These are phyloP conservation scores for Solanum corneliomulleri DNA, from an alignment of 257 asterid genomes.

Conservation along the genomic window DNA sequence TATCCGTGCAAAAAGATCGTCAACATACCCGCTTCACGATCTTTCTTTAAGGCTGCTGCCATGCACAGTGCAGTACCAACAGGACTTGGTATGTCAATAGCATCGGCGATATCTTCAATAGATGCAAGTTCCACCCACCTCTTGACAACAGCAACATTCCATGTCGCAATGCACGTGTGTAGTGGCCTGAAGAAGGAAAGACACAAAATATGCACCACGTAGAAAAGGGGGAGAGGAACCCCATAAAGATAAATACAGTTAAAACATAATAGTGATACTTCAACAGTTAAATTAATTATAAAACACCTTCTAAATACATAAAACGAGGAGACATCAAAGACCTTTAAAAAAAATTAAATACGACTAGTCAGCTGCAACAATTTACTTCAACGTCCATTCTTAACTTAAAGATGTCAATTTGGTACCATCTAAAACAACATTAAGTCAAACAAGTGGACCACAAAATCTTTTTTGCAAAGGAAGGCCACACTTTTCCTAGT, in stretches of 20 bases:
- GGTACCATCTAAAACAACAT: not conserved
- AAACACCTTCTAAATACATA: not conserved
- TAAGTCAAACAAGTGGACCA: not conserved
- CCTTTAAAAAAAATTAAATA: not conserved
- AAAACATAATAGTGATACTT: not conserved
- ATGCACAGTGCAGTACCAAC: slow-evolving; percentile 93
- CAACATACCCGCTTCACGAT: slow-evolving; percentile 70
- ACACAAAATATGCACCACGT: not conserved
- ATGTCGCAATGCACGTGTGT: slow-evolving; percentile 78
- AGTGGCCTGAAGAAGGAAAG: slow-evolving; percentile 60
- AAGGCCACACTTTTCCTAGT: not conserved
- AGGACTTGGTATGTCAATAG: slow-evolving; percentile 82
- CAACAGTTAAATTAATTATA: not conserved
- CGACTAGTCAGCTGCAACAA: not conserved
- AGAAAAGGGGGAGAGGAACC: not conserved
- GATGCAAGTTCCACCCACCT: slow-evolving; percentile 95
- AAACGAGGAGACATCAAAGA: not conserved
- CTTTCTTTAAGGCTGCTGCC: slow-evolving; percentile 92
- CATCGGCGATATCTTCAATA: slow-evolving; percentile 53
- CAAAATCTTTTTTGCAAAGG: not conserved
- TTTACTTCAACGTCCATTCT: not conserved
- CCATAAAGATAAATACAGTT: not conserved
- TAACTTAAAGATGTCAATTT: not conserved
- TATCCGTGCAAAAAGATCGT: not conserved
- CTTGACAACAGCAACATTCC: slow-evolving; percentile 87